These are phyloP conservation scores for Centaurea solstitialis DNA, from an alignment of 129 eudicot genomes.

Conservation along the genomic window DNA sequence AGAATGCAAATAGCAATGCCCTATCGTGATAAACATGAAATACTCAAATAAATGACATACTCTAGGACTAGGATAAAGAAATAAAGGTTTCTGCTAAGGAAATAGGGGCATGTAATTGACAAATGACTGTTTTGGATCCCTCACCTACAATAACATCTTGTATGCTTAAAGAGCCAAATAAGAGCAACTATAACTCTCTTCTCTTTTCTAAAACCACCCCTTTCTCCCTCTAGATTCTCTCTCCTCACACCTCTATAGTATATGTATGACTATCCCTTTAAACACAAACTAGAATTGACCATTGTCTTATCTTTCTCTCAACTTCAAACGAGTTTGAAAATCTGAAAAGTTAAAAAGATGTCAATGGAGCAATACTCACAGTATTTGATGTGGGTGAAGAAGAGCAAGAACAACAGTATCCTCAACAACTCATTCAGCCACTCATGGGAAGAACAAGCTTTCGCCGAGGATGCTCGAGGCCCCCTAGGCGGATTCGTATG, in stretches of 20 bases:
- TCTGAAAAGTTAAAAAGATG: background rate
- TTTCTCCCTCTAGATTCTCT: constrained; percentile 4
- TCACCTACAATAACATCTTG: too few species aligned
- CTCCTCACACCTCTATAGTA: background rate
- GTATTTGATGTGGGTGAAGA: constrained; percentile 54
- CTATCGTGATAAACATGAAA: too few species aligned
- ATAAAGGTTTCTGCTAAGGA: background rate
- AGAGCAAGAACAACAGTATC: constrained; percentile 25
- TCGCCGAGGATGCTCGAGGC: constrained; percentile 52
- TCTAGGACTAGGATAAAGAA: background rate
- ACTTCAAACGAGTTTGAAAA: constrained; percentile 12
- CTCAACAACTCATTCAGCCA: constrained; percentile 27
- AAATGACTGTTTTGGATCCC: background rate
- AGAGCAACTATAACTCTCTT: background rate
- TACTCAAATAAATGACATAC: background rate
- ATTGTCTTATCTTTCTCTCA: constrained; percentile 12
- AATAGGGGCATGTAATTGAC: background rate
- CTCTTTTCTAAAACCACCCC: background rate
- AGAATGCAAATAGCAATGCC: too few species aligned
- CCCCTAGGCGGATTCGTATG: constrained; percentile 57
- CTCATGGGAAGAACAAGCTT: constrained; percentile 57
- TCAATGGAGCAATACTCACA: constrained; percentile 52
- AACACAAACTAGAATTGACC: background rate
- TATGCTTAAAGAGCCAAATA: background rate
- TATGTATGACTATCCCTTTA: constrained; percentile 13